Evolutionary conservation across 768 basidiomycete genomes (phyloP).

Genomic region (Tricholoma sp.): DNA sequence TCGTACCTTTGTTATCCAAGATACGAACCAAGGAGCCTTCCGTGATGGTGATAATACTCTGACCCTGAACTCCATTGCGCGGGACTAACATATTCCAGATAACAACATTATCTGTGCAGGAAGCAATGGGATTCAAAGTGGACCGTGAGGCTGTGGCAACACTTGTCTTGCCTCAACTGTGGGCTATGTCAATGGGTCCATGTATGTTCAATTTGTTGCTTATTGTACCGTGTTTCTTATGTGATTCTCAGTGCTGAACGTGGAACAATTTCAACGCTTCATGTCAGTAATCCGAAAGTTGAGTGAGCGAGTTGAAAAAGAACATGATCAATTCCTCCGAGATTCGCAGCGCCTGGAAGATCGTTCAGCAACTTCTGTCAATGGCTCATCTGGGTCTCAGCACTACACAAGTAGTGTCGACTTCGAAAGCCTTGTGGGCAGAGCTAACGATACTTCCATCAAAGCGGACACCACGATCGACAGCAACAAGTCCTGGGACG

Average conservation of each 20-base stretch:
- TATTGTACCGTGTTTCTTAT: background rate
- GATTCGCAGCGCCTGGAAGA: constrained; percentile 92
- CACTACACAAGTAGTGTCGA: constrained; percentile 54
- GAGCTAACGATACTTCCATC: constrained; percentile 38
- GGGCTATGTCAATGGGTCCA: constrained; percentile 98
- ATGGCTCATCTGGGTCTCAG: constrained; percentile 32
- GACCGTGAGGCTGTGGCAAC: constrained; percentile 91
- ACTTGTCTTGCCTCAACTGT: constrained; percentile 84
- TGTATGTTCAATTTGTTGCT: constrained; percentile 39
- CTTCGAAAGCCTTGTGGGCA: constrained; percentile 83
- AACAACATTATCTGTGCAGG: constrained; percentile 86
- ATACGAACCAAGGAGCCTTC: constrained; percentile 95
- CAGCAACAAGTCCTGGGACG: constrained; percentile 56
- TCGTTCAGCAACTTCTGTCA: constrained; percentile 46
- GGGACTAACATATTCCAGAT: constrained; percentile 41
- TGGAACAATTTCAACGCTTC: constrained; percentile 88
- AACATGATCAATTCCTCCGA: constrained; percentile 87
- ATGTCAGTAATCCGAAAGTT: constrained; percentile 79
- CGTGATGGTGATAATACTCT: constrained; percentile 65
- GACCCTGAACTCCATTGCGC: background rate
- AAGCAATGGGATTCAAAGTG: constrained; percentile 93
- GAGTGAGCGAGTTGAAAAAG: constrained; percentile 84
- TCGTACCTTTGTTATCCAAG: constrained; percentile 90
- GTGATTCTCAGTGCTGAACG: constrained; percentile 53
- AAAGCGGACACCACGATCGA: constrained; percentile 41